Base-by-base conservation (phyloP, 1,284 basidiomycete genomes). In the Pseudozyma sp. region DNA sequence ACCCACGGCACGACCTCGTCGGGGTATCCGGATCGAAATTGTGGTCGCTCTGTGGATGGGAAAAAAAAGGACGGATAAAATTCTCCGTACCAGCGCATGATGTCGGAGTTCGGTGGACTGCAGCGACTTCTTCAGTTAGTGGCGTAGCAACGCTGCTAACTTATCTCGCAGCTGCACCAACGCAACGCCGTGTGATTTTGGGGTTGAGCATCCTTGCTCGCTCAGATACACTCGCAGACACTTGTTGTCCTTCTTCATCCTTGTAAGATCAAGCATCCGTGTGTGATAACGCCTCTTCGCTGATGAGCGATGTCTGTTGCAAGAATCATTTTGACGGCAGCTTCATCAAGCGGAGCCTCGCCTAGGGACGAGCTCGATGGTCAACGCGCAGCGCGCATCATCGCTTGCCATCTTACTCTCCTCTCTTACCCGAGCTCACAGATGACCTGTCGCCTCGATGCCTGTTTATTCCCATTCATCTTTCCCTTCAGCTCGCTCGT, bases 341-440 rank as follows among this genome's bases (percentile, higher is more conserved):
- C 35, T 37, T 37, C 35, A 37, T 10, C 35, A 37, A 37, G 14
- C 24, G 35, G 35, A 3, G 35, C 35, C 35, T 14, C 14, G 31
- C 6, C 43, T 62, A 53, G 47, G 53, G 34, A 62, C 33, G 45
- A n/a, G 19, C 31, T 54, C 53, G 53, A 46, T 50, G 47, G 42
- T 39, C 48, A 46, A 56, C 54, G 48, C 54, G 48, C 48, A 52
- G 13, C 48, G 48, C 54, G 53, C 58, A 50, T 54, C 59, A 54
- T 53, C 52, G 58, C 46, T 17, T 34, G 8, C 17, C 43, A 14
- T 8, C 13, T 7, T 24, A 19, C 43, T 7, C 43, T 44, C 8
- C 43, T 43, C 14, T 24, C 42, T 54, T 54, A 54, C n/a, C 31
- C 54, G 45, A 55, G 54, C 45, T 48, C 24, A 45, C 35, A 17